phyloP scores from a whole-genome alignment of 202 grass and related monocot genomes.

The Carex arenaria region DNA sequence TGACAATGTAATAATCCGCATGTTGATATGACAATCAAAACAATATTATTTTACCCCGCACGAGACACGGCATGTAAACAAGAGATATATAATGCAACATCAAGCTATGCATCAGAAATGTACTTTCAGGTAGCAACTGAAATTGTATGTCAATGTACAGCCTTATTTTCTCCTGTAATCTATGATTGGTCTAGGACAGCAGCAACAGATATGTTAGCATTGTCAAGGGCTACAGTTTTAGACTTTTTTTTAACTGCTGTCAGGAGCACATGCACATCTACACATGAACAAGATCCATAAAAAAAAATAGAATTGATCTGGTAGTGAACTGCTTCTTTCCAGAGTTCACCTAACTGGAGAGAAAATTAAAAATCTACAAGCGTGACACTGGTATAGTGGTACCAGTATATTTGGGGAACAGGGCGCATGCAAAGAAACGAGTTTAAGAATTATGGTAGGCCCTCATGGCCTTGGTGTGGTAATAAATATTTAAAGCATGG shows the following conservation, averaged over 20 bases:
- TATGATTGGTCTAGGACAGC: background rate
- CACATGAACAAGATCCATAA: background rate
- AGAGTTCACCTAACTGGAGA: background rate
- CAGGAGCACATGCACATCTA: background rate
- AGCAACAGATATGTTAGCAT: background rate
- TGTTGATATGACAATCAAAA: background rate
- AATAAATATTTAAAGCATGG: background rate
- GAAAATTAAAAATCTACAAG: background rate
- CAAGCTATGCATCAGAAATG: background rate
- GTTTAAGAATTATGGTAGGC: background rate
- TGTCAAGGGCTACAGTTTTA: background rate
- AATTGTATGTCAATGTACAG: background rate
- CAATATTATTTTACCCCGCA: background rate
- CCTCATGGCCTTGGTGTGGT: background rate
- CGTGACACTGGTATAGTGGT: background rate
- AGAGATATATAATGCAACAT: background rate
- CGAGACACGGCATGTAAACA: background rate
- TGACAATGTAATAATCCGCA: background rate
- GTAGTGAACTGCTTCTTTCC: too few relatives aligned
- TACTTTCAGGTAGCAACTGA: background rate
- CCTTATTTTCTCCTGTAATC: background rate
- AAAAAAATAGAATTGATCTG: too few relatives aligned
- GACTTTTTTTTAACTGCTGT: background rate
- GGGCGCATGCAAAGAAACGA: conserved; percentile 14
- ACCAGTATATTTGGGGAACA: conserved; percentile 3